Conservation (phyloP, 805 yeast species). For the Candida patagonica region DNA sequence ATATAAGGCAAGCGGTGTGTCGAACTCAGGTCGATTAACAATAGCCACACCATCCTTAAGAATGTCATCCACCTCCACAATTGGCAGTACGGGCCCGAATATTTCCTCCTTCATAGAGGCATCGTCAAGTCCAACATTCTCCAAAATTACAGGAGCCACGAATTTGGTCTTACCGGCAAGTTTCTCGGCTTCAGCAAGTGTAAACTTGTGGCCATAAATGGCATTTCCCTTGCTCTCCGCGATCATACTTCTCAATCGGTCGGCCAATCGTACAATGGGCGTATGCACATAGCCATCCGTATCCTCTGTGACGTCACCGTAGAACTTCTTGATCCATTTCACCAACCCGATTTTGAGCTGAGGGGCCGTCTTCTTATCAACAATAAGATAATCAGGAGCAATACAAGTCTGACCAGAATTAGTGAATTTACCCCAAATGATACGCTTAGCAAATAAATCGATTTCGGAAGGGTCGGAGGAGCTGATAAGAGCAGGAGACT, state of each 20-base stretch:
- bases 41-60: slow-evolving; percentile 21
- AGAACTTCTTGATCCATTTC: slow-evolving; percentile 37
- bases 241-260: slow-evolving; percentile 20
- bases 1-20: slow-evolving; percentile 76
- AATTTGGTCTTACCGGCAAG: slow-evolving; percentile 31
- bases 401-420: slow-evolving; percentile 91
- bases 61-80: slow-evolving; percentile 41
- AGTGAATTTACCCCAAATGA: slow-evolving; percentile 67
- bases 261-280: slow-evolving; percentile 43
- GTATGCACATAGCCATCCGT: slow-evolving; percentile 46
- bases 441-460: slow-evolving; percentile 43
- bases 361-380: slow-evolving; percentile 49
- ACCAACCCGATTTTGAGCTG: slow-evolving; percentile 38
- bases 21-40: slow-evolving; percentile 39
- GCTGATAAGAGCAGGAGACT: slow-evolving; percentile 73
- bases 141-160: slow-evolving; percentile 66
- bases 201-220: not conserved
- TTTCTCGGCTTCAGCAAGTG: slow-evolving; percentile 30
- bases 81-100: slow-evolving; percentile 81
- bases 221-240: slow-evolving; percentile 40
- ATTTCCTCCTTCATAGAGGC: slow-evolving; percentile 64
- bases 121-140: slow-evolving; percentile 54
- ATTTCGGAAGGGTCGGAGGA: slow-evolving; percentile 31
- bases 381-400: slow-evolving; percentile 74
- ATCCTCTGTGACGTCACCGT: slow-evolving; percentile 18